Evolutionary conservation across 140 eudicot species (phyloP).

Genomic region (Flaveria floridana): DNA sequence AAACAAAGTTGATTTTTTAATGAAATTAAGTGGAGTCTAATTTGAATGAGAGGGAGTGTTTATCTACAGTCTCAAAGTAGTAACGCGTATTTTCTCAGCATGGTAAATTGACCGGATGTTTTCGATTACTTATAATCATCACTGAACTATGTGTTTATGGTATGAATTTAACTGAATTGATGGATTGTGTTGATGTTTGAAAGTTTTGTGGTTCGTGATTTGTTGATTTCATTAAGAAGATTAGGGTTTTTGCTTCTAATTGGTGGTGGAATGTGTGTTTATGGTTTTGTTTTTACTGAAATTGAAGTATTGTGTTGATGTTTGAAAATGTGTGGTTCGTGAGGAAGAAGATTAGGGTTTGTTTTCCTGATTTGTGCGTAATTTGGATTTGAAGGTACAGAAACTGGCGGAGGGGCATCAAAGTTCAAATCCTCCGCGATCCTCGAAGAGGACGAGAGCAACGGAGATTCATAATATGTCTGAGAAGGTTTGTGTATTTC

Average conservation of each 20-base stretch:
- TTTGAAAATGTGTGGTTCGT: conserved; percentile 3
- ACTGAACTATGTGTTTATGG: background rate
- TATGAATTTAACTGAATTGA: conserved; percentile 17
- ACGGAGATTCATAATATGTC: conserved; percentile 89
- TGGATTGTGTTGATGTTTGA: no score
- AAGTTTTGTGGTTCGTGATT: no score
- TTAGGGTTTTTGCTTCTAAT: no score
- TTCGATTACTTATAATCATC: background rate
- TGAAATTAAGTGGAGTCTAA: background rate
- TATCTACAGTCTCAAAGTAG: background rate
- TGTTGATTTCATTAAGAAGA: no score
- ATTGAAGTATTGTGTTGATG: background rate
- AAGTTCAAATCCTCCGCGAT: conserved; percentile 46
- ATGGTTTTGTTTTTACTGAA: conserved; percentile 5
- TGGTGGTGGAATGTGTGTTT: no score
- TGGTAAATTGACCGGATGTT: conserved; percentile 5
- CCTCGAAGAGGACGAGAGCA: conserved; percentile 85
- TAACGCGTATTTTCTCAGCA: background rate
- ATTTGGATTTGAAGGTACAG: conserved; percentile 43
- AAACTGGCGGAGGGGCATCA: conserved; percentile 40
- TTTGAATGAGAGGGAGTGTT: background rate
- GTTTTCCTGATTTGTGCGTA: background rate
- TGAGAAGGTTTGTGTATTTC: conserved; percentile 61
- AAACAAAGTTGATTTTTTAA: conserved; percentile 1
- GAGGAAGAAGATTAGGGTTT: conserved; percentile 15